These are phyloP conservation scores for Volvariella volvacea DNA, from an alignment of 1,284 basidiomycete genomes.

Conservation along the genomic window DNA sequence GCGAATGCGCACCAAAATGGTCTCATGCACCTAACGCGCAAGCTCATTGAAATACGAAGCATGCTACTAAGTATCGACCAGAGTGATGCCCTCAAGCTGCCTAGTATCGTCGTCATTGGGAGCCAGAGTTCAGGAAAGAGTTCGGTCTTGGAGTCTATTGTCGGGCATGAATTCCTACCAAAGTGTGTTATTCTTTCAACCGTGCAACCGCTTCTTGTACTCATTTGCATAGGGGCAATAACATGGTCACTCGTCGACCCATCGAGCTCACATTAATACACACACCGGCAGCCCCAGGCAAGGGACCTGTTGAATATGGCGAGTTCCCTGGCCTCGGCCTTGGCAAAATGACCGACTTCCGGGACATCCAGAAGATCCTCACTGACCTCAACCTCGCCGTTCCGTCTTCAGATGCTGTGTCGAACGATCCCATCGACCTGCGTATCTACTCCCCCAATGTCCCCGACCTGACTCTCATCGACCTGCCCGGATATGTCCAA, in stretches of 20 bases:
- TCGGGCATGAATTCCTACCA: conserved; percentile 96
- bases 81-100: conserved; percentile 88
- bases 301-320: conserved; percentile 78
- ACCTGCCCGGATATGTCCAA: conserved; percentile 97
- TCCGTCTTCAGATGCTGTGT: conserved; percentile 83
- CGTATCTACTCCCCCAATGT: conserved; percentile 95
- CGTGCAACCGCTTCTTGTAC: conserved; percentile 6
- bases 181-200: conserved; percentile 51
- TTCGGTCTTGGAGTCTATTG: conserved; percentile 94
- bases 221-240: conserved; percentile 70
- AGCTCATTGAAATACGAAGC: conserved; percentile 93
- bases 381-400: conserved; percentile 96
- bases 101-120: conserved; percentile 97
- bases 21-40: conserved; percentile 89
- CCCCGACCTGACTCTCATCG: conserved; percentile 95
- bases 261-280: conserved; percentile 97
- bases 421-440: conserved; percentile 93
- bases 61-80: conserved; percentile 95
- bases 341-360: conserved; percentile 86
- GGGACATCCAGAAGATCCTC: conserved; percentile 85
- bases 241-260: conserved; percentile 98
- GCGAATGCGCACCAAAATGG: conserved; percentile 51
- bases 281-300: conserved; percentile 58
- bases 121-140: conserved; percentile 98
- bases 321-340: conserved; percentile 90